Conservation (phyloP, 129 eudicot species). For the Tanacetum coccineum region DNA sequence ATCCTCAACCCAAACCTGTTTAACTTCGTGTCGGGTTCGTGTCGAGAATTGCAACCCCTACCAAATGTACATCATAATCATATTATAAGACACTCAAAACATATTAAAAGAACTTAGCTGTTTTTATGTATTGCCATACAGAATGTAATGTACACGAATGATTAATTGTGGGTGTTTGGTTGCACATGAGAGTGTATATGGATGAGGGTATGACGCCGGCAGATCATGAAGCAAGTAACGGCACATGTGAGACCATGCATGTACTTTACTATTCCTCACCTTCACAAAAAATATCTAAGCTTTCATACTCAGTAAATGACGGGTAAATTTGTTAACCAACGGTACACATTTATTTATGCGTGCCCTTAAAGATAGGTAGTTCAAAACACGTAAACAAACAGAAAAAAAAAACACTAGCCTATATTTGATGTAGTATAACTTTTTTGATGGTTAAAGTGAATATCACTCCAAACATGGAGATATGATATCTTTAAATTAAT, state of each 20-base stretch:
- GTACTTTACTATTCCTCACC: conserved; percentile 12
- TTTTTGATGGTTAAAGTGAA: neutral
- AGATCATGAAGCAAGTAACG: neutral
- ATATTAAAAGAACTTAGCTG: too few species aligned
- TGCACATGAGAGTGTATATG: conserved; percentile 7
- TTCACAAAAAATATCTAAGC: neutral
- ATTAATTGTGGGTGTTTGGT: neutral
- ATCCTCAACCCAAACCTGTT: too few species aligned
- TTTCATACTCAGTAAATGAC: conserved; percentile 6
- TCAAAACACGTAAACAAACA: neutral
- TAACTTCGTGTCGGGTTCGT: too few species aligned
- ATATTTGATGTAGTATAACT: neutral
- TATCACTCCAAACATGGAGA: too few species aligned
- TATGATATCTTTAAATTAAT: too few species aligned
- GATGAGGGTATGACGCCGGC: conserved; percentile 4
- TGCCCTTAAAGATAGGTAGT: neutral
- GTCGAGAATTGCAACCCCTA: too few species aligned
- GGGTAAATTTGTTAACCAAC: conserved; percentile 1
- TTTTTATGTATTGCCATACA: too few species aligned
- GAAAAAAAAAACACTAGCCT: neutral
- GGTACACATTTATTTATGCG: neutral
- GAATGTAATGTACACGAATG: neutral
- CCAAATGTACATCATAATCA: too few species aligned
- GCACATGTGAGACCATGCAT: conserved; percentile 13
- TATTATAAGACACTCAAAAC: too few species aligned